Evolutionary conservation across 768 basidiomycete genomes (phyloP), one percentile per base, ranked within the genome.

Genomic region (Naganishia randhawae): DNA sequence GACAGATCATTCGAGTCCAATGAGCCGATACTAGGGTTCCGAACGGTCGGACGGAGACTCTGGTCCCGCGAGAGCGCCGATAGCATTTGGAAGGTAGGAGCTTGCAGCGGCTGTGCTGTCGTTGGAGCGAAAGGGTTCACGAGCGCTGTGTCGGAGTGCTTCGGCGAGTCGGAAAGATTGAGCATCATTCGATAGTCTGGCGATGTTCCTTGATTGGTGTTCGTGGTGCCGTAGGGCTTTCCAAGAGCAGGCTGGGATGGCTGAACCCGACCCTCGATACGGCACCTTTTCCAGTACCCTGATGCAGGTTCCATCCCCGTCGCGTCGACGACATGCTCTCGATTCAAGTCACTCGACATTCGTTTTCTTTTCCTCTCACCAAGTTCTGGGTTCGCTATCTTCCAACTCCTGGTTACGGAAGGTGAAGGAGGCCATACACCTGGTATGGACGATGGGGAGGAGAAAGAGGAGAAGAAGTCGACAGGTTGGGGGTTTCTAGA

Each of bases 141-240:
- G 3, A 48, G 45, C n/a, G 19, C 25, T 48, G 19, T 22, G 22
- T 42, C 57, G 22, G 27, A 1, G 25, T 39, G 57, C 13, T 35
- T 3, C 10, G 57, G 57, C 5, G 57, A 25, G n/a, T 41, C 37
- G 39, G 57, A 61, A 3, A 61, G 37, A 22, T 61, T 61, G 57
- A 61, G 57, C 57, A 61, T 61, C 33, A 14, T 22, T 39, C 37
- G 39, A 29, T 61, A 61, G 25, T 61, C 57, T 35, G 57, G 57
- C 19, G 57, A 61, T 14, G 57, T 41, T n/a, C 41, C 57, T 2
- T 39, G 57, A 13, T 61, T 8, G 27, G 9, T 6, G 11, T 31
- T 53, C 27, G 51, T 53, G 27, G 25, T 31, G 11, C 8, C 27
- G 22, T 4, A 22, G 4, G 8, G 22, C 27, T 53, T 31, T 8